These are phyloP conservation scores for Alternaria panax DNA, from an alignment of 2,329 filamentous ascomycete species.

Conservation along the genomic window DNA sequence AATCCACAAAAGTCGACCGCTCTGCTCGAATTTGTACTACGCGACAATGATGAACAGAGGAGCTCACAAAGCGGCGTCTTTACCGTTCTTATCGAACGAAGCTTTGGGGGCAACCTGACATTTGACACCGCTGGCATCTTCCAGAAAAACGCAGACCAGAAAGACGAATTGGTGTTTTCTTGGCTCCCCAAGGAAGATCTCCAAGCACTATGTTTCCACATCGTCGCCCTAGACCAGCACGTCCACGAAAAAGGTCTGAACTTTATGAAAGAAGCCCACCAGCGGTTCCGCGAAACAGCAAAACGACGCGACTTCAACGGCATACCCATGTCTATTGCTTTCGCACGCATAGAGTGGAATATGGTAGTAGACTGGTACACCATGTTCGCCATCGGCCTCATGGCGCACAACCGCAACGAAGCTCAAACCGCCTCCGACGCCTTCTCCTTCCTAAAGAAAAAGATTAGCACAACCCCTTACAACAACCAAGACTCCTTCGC, in stretches of 20 bases:
- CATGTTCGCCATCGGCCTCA: constrained; percentile 73
- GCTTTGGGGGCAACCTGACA: constrained; percentile 45
- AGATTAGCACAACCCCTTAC: constrained; percentile 53
- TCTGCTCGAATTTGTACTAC: constrained; percentile 59
- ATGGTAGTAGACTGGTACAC: constrained; percentile 72
- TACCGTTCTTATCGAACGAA: constrained; percentile 51
- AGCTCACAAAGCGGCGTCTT: constrained; percentile 51
- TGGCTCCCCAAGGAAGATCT: constrained; percentile 69
- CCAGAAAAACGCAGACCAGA: constrained; percentile 45
- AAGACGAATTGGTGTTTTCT: constrained; percentile 59
- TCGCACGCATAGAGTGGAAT: constrained; percentile 66
- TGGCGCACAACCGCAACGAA: constrained; percentile 73
- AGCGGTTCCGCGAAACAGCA: constrained; percentile 53
- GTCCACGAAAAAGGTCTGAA: constrained; percentile 63
- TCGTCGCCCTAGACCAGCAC: constrained; percentile 64
- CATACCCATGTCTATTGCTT: constrained; percentile 32
- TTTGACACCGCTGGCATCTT: constrained; percentile 56
- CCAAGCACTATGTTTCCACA: constrained; percentile 65
- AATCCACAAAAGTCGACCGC: constrained; percentile 66
- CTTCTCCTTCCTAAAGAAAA: constrained; percentile 21
- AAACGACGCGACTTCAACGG: constrained; percentile 27
- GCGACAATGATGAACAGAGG: constrained; percentile 52
- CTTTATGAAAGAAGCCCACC: constrained; percentile 66
- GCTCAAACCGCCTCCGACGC: constrained; percentile 60
- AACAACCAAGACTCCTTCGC: constrained; percentile 53